Conservation (phyloP, 2,329 filamentous ascomycete species). For the Capronia epimyces region DNA sequence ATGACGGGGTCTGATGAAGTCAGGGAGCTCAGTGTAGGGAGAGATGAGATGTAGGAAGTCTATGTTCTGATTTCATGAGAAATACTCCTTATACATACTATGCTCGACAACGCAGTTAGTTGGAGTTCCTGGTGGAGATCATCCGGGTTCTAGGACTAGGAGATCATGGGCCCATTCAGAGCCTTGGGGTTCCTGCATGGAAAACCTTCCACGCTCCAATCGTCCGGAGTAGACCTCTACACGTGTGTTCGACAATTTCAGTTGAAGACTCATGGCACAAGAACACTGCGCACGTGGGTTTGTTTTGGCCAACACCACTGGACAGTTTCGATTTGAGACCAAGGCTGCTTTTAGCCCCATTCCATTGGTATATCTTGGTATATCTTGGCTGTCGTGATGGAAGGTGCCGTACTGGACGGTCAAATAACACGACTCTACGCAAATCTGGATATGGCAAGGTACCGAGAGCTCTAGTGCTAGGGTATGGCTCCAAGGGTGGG, state of each 20-base stretch:
- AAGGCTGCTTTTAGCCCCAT: too few species aligned
- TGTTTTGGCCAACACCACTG: neutral
- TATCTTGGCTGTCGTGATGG: too few species aligned
- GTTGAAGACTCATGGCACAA: neutral
- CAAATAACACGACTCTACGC: too few species aligned
- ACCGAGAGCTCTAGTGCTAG: too few species aligned
- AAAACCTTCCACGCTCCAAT: neutral
- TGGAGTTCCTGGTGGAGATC: too few species aligned
- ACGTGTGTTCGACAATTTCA: neutral
- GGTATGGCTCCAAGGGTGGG: too few species aligned
- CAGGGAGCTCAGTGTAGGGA: neutral
- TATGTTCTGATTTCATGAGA: neutral
- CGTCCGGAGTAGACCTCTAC: neutral
- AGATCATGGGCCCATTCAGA: neutral
- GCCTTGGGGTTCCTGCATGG: neutral
- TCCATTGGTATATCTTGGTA: too few species aligned
- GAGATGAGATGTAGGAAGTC: neutral
- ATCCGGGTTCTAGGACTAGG: too few species aligned
- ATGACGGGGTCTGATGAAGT: constrained; percentile 4
- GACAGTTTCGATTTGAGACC: neutral
- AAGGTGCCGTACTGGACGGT: too few species aligned
- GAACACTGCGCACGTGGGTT: neutral
- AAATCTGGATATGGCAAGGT: too few species aligned
- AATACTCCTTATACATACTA: too few species aligned
- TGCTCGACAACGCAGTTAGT: too few species aligned